Evolutionary conservation across 352 stramenopile species (phyloP).

Genomic region (Phytophthora tentaculata): DNA sequence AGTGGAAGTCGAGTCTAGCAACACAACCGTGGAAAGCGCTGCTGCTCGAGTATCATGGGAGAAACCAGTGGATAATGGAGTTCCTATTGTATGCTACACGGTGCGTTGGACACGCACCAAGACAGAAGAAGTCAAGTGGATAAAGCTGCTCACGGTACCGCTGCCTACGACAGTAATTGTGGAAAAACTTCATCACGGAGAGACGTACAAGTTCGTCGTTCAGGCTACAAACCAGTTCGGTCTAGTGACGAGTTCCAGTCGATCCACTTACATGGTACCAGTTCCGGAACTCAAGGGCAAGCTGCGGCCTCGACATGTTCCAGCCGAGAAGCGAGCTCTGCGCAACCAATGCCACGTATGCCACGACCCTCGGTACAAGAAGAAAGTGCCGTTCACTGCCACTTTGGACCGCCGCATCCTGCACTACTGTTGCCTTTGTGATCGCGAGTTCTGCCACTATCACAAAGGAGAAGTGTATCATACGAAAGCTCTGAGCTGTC

Average conservation of each 20-base stretch:
- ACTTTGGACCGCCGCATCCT: slow-evolving; percentile 74
- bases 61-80: slow-evolving; percentile 76
- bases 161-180: slow-evolving; percentile 68
- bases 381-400: slow-evolving; percentile 69
- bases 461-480: slow-evolving; percentile 83
- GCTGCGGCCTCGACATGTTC: slow-evolving; percentile 47
- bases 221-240: slow-evolving; percentile 86
- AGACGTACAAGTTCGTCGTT: slow-evolving; percentile 88
- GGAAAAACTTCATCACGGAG: slow-evolving; percentile 70
- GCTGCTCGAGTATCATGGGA: slow-evolving; percentile 79
- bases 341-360: slow-evolving; percentile 83
- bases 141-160: slow-evolving; percentile 73
- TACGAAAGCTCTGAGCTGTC: slow-evolving; percentile 80
- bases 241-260: slow-evolving; percentile 72
- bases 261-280: slow-evolving; percentile 87
- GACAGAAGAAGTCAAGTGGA: slow-evolving; percentile 79
- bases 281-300: slow-evolving; percentile 78
- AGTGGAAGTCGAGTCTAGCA: slow-evolving; percentile 64
- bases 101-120: slow-evolving; percentile 82
- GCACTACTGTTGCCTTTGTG: slow-evolving; percentile 84
- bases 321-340: slow-evolving; percentile 38
- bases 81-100: slow-evolving; percentile 84
- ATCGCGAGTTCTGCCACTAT: slow-evolving; percentile 85
- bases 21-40: slow-evolving; percentile 62
- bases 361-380: slow-evolving; percentile 64